Base-by-base conservation (phyloP, 1,284 basidiomycete species). In the Ustilago hordei region DNA sequence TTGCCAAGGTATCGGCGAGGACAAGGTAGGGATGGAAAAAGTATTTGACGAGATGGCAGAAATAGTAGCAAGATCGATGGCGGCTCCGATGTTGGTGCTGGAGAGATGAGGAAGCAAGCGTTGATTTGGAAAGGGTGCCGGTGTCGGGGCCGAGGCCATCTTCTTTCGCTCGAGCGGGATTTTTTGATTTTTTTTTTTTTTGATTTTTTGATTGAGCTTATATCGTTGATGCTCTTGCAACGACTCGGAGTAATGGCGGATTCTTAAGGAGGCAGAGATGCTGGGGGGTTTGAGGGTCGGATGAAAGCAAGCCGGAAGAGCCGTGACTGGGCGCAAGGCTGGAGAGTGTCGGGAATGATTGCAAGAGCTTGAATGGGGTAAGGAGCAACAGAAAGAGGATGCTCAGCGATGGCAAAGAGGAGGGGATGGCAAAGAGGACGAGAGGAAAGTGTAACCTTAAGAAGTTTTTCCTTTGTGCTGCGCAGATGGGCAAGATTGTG, bases 101-200 rank as follows among this genome's bases (percentile, higher is more conserved):
- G 64, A 23, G 17, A 64, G 58, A 36, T 67, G 23, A 28, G 64
- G 43, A n/a, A 64, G 65, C 57, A 73, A 53, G 15, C 32, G 17
- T 52, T 68, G 36, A 38, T 52, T 32, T 50, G 71, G 65, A 17
- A 62, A 55, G 59, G 65, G 71, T 32, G 62, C 59, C 31, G 71
- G 38, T 45, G 65, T 61, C 15, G 62, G 71, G 41, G 71, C 71
- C 39, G 62, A 69, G n/a, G 62, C 71, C 71, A 74, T 74, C 65
- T 74, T 74, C 58, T 68, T 39, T 74, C 65, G 48, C 58, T 60
- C n/a, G 17, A 13, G 36, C 67, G 67, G 67, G 64, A 19, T 19
- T n/a, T n/a, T n/a, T n/a, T n/a, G n/a, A n/a, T n/a, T n/a, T n/a
- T n/a, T n/a, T n/a, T n/a, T n/a, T n/a, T n/a, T n/a, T n/a, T n/a